phyloP scores from a whole-genome alignment of 2,329 filamentous ascomycete genomes.

The Fusarium buharicum region DNA sequence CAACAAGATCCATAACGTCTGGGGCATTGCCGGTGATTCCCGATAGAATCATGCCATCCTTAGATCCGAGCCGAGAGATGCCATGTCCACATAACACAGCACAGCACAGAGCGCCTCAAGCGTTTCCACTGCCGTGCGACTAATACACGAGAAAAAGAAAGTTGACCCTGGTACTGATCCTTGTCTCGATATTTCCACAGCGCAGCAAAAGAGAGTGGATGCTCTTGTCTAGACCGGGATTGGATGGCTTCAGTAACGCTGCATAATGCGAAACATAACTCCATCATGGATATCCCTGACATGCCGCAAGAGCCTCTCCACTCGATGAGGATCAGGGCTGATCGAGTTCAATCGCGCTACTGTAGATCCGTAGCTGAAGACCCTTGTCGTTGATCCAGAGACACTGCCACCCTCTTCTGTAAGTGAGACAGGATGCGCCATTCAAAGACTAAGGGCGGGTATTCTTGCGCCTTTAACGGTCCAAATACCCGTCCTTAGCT shows the following conservation, averaged over 20 bases:
- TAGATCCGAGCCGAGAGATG: constrained; percentile 32
- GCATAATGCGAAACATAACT: constrained; percentile 37
- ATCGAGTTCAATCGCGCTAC: constrained; percentile 2
- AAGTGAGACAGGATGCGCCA: neutral
- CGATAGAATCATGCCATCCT: constrained; percentile 46
- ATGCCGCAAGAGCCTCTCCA: constrained; percentile 8
- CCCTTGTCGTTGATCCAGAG: constrained; percentile 25
- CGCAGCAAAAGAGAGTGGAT: constrained; percentile 6
- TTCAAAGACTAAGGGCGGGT: constrained; percentile 12
- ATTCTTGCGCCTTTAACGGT: neutral
- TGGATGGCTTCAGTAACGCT: neutral
- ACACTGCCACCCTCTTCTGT: constrained; percentile 24
- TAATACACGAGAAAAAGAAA: constrained; percentile 16
- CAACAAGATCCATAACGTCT: neutral
- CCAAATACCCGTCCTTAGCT: neutral
- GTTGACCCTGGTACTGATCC: constrained; percentile 21
- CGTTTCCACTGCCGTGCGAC: constrained; percentile 8
- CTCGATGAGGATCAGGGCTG: constrained; percentile 2
- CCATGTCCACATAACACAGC: constrained; percentile 6
- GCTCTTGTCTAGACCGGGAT: constrained; percentile 21
- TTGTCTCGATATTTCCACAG: constrained; percentile 6
- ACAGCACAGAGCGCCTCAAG: neutral
- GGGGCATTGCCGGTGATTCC: constrained; percentile 39
- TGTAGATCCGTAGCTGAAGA: constrained; percentile 1
- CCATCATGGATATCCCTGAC: constrained; percentile 30